Conservation (phyloP, 139 green algal genomes). For the Dunaliella sp. region DNA sequence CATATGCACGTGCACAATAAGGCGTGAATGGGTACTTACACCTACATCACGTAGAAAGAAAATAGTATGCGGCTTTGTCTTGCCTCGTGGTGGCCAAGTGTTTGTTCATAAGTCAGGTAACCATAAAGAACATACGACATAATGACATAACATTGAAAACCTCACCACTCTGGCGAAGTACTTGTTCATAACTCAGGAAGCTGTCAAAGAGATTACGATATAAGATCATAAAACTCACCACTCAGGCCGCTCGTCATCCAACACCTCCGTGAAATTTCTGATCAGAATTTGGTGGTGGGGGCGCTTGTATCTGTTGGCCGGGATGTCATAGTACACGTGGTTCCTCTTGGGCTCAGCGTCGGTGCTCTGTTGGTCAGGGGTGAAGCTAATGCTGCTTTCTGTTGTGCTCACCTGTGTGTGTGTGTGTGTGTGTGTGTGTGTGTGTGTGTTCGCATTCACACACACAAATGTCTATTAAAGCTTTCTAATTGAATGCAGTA, state of each 20-base stretch:
- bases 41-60: background rate
- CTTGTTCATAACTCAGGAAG: background rate
- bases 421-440: background rate
- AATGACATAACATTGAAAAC: background rate
- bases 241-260: background rate
- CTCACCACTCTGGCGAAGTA: background rate
- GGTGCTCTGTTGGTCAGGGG: background rate
- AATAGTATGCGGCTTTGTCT: background rate
- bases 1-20: background rate
- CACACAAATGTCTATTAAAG: background rate
- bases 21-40: background rate
- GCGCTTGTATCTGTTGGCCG: background rate
- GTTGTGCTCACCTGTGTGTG: background rate
- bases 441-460: background rate
- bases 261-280: background rate
- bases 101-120: background rate
- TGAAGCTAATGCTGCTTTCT: background rate
- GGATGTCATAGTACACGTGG: background rate
- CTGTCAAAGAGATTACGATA: background rate
- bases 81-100: background rate
- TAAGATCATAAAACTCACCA: background rate
- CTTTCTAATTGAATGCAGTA: background rate
- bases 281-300: conserved; percentile 7
- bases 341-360: background rate
- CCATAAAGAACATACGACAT: background rate